Conservation (phyloP, 78 protist genomes). For the Dictyostelium discoideum region DNA sequence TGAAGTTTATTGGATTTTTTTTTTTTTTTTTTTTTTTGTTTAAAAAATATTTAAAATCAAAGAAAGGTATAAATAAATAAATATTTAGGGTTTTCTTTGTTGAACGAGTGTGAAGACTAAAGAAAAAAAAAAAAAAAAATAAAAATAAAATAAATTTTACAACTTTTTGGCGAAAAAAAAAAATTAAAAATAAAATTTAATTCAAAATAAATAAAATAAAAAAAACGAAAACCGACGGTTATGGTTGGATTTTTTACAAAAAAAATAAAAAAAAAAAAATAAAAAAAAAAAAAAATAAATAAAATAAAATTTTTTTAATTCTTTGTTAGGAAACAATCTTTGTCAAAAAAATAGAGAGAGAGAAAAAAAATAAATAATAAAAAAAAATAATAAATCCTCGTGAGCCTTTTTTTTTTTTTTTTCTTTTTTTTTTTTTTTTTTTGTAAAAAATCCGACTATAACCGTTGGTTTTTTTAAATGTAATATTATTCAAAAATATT, state of each 20-base stretch:
- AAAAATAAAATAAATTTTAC: background rate
- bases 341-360: too few relatives aligned
- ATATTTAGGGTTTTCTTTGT: background rate
- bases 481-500: too few relatives aligned
- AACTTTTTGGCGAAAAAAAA: background rate
- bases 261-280: background rate
- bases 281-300: too few relatives aligned
- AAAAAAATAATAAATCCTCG: too few relatives aligned
- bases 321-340: too few relatives aligned
- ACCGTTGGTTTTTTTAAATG: background rate
- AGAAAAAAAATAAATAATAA: too few relatives aligned
- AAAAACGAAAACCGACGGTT: background rate
- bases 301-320: too few relatives aligned
- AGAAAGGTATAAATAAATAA: background rate
- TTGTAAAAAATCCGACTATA: background rate
- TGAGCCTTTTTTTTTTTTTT: too few relatives aligned
- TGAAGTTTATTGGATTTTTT: background rate
- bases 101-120: background rate
- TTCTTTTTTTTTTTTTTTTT: background rate
- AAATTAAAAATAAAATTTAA: background rate
- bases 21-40: background rate
- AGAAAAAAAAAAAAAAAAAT: too few relatives aligned
- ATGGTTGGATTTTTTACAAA: background rate
- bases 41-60: background rate
- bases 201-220: background rate